phyloP scores from a whole-genome alignment of 106 monocot genomes.

The Posidonia australis region DNA sequence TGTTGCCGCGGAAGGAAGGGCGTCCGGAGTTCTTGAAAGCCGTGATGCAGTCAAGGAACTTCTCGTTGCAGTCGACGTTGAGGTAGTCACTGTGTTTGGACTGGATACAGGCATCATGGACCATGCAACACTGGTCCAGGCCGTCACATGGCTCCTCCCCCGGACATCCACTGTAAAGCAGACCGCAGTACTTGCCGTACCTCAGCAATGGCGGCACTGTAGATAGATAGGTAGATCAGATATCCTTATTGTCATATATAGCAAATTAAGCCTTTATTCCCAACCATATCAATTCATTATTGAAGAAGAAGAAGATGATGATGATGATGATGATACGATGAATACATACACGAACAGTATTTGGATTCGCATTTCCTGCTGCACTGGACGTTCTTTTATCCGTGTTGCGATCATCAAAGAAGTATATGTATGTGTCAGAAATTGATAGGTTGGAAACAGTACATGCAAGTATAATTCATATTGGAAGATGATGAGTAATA shows the following conservation, averaged over 20 bases:
- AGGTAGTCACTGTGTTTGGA: slow-evolving; percentile 55
- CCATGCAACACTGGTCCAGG: slow-evolving; percentile 70
- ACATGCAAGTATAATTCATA: not conserved
- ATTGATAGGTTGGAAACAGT: too few species aligned
- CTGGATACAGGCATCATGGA: slow-evolving; percentile 56
- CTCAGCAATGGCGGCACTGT: slow-evolving; percentile 62
- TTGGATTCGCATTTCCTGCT: slow-evolving; percentile 45
- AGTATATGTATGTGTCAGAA: too few species aligned
- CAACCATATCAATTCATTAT: too few species aligned
- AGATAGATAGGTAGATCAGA: too few species aligned
- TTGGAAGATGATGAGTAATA: not conserved
- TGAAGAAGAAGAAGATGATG: not conserved
- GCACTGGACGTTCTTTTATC: slow-evolving; percentile 11
- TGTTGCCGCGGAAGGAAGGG: slow-evolving; percentile 51
- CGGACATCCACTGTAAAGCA: slow-evolving; percentile 82
- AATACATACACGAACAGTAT: slow-evolving; percentile 24
- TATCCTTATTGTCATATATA: too few species aligned
- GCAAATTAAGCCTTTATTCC: too few species aligned
- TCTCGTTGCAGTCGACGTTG: slow-evolving; percentile 51
- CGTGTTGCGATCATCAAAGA: too few species aligned
- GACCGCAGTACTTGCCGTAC: slow-evolving; percentile 85
- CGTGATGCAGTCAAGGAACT: slow-evolving; percentile 49
- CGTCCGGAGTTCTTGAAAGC: slow-evolving; percentile 24
- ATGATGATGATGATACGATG: not conserved
- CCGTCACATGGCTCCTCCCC: slow-evolving; percentile 81